Conservation (phyloP, 2,329 filamentous ascomycete genomes). For the Colletotrichum sansevieriae region DNA sequence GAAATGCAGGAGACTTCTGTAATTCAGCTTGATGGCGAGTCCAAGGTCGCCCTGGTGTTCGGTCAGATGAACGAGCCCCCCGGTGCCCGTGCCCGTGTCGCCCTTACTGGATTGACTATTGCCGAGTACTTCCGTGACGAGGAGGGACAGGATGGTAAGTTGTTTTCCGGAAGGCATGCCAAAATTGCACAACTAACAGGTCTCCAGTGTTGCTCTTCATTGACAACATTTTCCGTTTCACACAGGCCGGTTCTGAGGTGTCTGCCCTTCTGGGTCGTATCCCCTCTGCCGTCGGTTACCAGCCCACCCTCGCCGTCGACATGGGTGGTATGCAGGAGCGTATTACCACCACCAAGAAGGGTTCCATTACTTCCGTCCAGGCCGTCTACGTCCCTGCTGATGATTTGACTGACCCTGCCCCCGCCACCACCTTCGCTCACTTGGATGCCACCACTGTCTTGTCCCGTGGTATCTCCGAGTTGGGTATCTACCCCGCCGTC, state of each 20-base stretch:
- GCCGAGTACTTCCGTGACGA: constrained; percentile 85
- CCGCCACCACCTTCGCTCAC: constrained; percentile 99
- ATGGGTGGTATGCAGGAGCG: constrained; percentile 99
- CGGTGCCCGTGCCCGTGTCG: constrained; percentile 99
- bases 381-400: constrained; percentile 99
- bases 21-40: constrained; percentile 99
- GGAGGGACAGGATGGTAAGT: constrained; percentile 87
- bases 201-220: constrained; percentile 93
- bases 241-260: constrained; percentile 99
- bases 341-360: constrained; percentile 99
- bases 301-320: constrained; percentile 97
- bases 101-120: constrained; percentile 87
- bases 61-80: constrained; percentile 99
- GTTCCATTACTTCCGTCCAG: constrained; percentile 99
- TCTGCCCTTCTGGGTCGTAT: constrained; percentile 99
- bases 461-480: constrained; percentile 99
- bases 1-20: constrained; percentile 99
- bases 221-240: constrained; percentile 99
- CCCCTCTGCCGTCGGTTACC: constrained; percentile 99
- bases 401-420: constrained; percentile 99
- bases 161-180: constrained; percentile 12
- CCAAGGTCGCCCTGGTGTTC: constrained; percentile 99
- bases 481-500: constrained; percentile 99
- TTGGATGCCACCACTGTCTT: constrained; percentile 99
- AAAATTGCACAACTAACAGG: constrained; percentile 45